These are phyloP conservation scores for Orbilia javanica DNA, from an alignment of 2,329 filamentous ascomycete genomes.

Conservation along the genomic window DNA sequence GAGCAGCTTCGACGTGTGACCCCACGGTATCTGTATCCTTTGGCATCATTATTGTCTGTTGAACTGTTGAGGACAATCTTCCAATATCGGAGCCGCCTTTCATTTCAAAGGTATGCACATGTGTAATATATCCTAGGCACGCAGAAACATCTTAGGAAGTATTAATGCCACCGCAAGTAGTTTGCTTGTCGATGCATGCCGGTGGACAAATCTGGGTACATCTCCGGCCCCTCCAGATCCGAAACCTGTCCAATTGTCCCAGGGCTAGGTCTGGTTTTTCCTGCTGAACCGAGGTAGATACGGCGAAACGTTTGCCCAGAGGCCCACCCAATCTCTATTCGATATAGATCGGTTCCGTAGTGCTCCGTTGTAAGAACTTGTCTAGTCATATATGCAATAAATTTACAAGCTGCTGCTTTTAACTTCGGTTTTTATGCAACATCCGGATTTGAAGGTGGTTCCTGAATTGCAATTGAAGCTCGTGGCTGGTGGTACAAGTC, in stretches of 20 bases:
- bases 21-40: not conserved
- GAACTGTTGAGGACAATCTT: conserved; percentile 13
- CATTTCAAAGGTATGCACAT: conserved; percentile 5
- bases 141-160: conserved; percentile 2
- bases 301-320: conserved; percentile 27
- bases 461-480: not conserved
- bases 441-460: not conserved
- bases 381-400: not conserved
- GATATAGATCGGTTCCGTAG: not conserved
- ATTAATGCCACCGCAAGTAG: not conserved
- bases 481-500: conserved; percentile 1
- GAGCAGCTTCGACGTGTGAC: not conserved
- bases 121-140: conserved; percentile 8
- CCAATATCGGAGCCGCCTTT: conserved; percentile 10
- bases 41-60: conserved; percentile 2
- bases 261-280: not conserved
- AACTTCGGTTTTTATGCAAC: conserved; percentile 3
- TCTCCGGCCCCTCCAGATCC: conserved; percentile 29
- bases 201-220: conserved; percentile 42
- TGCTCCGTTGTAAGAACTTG: not conserved
- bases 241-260: conserved; percentile 19
- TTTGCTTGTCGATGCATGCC: conserved; percentile 24
- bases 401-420: conserved; percentile 7
- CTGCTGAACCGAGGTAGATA: conserved; percentile 35
- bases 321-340: conserved; percentile 11